phyloP scores from a whole-genome alignment of 805 yeast genomes.

The Jamesozyma jinghongensis region DNA sequence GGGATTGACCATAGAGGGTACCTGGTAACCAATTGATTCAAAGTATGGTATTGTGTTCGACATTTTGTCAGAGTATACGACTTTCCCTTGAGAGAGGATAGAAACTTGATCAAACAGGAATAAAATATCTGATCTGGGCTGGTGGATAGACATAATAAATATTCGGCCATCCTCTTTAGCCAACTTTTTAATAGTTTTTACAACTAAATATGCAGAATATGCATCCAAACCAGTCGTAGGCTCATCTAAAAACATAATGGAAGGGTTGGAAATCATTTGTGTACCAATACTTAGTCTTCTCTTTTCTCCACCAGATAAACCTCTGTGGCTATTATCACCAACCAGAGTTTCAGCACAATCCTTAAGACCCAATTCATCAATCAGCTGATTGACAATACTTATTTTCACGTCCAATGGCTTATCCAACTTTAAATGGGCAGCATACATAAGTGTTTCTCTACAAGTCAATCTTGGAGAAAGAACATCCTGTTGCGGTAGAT shows the following conservation, averaged over 20 bases:
- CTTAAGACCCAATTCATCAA: slow-evolving; percentile 55
- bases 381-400: slow-evolving; percentile 47
- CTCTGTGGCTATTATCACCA: slow-evolving; percentile 45
- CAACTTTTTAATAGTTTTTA: slow-evolving; percentile 50
- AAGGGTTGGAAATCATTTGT: slow-evolving; percentile 68
- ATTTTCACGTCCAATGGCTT: slow-evolving; percentile 37
- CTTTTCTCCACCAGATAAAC: slow-evolving; percentile 79
- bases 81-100: slow-evolving; percentile 57
- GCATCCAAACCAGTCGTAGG: slow-evolving; percentile 87
- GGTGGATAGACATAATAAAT: slow-evolving; percentile 69
- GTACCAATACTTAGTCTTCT: slow-evolving; percentile 69
- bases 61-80: slow-evolving; percentile 41
- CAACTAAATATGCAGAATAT: slow-evolving; percentile 57
- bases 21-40: slow-evolving; percentile 33
- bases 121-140: slow-evolving; percentile 72
- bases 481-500: slow-evolving; percentile 68
- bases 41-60: slow-evolving; percentile 42
- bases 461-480: slow-evolving; percentile 65
- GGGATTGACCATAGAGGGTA: slow-evolving; percentile 45
- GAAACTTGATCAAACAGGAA: slow-evolving; percentile 58
- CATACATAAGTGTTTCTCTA: slow-evolving; percentile 56
- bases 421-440: slow-evolving; percentile 61
- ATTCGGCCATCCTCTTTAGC: slow-evolving; percentile 56
- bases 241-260: slow-evolving; percentile 70
- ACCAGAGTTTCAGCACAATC: slow-evolving; percentile 55